Evolutionary conservation across 2,329 filamentous ascomycete species (phyloP).

Genomic region (Fusarium sp.): DNA sequence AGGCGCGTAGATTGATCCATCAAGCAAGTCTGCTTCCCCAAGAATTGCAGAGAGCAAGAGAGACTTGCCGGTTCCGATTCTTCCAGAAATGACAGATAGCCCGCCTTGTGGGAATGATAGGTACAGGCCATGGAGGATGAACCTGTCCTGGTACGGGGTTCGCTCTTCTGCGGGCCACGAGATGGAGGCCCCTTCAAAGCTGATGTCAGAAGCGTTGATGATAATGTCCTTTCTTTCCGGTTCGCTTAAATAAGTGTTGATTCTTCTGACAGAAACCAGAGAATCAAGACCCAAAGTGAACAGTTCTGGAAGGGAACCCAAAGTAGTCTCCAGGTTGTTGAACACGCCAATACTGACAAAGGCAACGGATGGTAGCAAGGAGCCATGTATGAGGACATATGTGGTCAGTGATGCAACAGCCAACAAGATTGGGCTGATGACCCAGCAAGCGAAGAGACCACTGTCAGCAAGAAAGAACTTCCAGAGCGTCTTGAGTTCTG

Average conservation of each 20-base stretch:
- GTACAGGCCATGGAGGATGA: constrained; percentile 74
- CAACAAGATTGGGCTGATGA: constrained; percentile 79
- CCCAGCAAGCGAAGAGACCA: constrained; percentile 77
- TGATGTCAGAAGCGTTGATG: constrained; percentile 71
- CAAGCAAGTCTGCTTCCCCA: constrained; percentile 79
- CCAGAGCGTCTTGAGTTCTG: constrained; percentile 78
- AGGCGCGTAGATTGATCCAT: constrained; percentile 72
- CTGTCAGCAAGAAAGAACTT: constrained; percentile 75
- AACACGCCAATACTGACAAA: constrained; percentile 86
- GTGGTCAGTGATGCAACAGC: constrained; percentile 78
- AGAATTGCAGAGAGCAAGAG: constrained; percentile 80
- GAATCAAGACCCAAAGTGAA: constrained; percentile 80
- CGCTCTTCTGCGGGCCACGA: constrained; percentile 79
- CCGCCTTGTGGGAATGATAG: constrained; percentile 78
- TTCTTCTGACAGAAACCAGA: constrained; percentile 77
- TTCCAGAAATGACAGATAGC: constrained; percentile 81
- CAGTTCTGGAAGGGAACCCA: constrained; percentile 80
- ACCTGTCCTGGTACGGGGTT: constrained; percentile 71
- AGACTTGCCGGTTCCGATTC: constrained; percentile 84
- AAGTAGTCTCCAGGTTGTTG: constrained; percentile 77
- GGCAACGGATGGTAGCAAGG: constrained; percentile 78
- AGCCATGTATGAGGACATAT: constrained; percentile 75
- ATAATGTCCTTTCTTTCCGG: constrained; percentile 73
- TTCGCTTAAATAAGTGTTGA: constrained; percentile 77
- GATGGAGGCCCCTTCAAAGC: constrained; percentile 77